Evolutionary conservation across 2,329 filamentous ascomycete species (phyloP).

Genomic region (Ceratocystis ficicola): DNA sequence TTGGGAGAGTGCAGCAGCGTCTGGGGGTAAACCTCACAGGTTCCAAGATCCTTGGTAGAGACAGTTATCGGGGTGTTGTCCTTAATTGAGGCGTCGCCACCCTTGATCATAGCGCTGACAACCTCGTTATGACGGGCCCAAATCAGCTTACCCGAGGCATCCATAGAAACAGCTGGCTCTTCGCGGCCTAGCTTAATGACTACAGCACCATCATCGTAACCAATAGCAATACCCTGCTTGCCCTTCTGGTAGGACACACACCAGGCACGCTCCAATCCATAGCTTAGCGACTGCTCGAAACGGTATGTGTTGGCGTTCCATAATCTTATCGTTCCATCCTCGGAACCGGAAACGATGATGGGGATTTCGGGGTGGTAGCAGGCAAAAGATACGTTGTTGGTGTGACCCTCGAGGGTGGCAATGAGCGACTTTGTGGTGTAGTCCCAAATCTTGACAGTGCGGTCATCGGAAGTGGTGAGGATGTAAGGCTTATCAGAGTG

Average conservation of each 20-base stretch:
- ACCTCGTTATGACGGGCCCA: conserved; percentile 95
- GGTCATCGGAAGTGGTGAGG: conserved; percentile 90
- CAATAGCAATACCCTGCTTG: conserved; percentile 85
- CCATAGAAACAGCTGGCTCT: conserved; percentile 96
- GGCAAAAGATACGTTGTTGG: conserved; percentile 94
- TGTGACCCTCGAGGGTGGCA: conserved; percentile 91
- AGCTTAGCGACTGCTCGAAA: conserved; percentile 89
- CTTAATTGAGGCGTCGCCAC: conserved; percentile 67
- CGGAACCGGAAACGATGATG: conserved; percentile 93
- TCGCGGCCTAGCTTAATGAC: conserved; percentile 96
- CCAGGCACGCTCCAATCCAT: conserved; percentile 92
- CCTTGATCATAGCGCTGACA: conserved; percentile 88
- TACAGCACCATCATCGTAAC: conserved; percentile 94
- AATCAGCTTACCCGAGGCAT: conserved; percentile 85
- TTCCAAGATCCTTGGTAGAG: conserved; percentile 86
- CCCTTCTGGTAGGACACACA: conserved; percentile 93
- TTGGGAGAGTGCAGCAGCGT: conserved; percentile 94
- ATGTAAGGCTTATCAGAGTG: conserved; percentile 72
- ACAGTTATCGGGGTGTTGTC: conserved; percentile 79
- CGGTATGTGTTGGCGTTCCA: conserved; percentile 98
- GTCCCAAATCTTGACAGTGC: conserved; percentile 97
- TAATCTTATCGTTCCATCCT: conserved; percentile 94
- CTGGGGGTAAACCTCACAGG: conserved; percentile 92
- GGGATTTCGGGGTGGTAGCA: conserved; percentile 96
- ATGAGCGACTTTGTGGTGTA: conserved; percentile 97